These are phyloP conservation scores for Pterocarpus macrocarpus DNA, from an alignment of 306 rosid species.

Conservation along the genomic window DNA sequence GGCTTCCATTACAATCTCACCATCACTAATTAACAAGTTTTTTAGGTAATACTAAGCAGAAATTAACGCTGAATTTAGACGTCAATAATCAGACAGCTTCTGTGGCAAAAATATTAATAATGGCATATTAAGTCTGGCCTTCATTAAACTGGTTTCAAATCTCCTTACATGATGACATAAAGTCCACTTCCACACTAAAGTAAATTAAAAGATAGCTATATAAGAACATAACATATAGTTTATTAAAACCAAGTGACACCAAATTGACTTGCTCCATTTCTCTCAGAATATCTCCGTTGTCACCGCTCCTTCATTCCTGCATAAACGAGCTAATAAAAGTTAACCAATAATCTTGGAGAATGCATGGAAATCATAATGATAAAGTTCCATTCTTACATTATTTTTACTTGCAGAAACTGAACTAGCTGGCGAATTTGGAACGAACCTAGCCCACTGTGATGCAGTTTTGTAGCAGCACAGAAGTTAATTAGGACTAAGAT, in stretches of 20 bases:
- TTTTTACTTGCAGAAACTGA: constrained; percentile 64
- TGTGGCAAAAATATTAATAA: constrained; percentile 8
- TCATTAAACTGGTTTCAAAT: constrained; percentile 11
- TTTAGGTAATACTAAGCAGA: neutral
- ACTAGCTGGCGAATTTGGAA: constrained; percentile 73
- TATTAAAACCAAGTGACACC: constrained; percentile 42
- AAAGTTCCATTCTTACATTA: constrained; percentile 47
- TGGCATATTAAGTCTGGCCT: constrained; percentile 23
- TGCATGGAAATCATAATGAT: neutral
- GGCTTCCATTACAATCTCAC: neutral
- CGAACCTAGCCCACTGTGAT: constrained; percentile 93
- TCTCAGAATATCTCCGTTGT: constrained; percentile 20
- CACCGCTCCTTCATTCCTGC: constrained; percentile 51
- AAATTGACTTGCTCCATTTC: constrained; percentile 38
- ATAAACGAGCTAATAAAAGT: constrained; percentile 27
- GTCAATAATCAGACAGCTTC: neutral
- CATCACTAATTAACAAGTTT: no score
- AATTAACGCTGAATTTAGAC: neutral
- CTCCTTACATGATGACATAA: constrained; percentile 28
- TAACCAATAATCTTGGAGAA: constrained; percentile 12
- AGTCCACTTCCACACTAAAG: constrained; percentile 25
- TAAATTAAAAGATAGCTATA: constrained; percentile 31
- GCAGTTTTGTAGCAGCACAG: neutral
- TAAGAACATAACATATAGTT: constrained; percentile 16
- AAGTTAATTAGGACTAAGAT: constrained; percentile 9